Evolutionary conservation across 495 filamentous ascomycete species (phyloP).

Genomic region (Alectoria sarmentosa): DNA sequence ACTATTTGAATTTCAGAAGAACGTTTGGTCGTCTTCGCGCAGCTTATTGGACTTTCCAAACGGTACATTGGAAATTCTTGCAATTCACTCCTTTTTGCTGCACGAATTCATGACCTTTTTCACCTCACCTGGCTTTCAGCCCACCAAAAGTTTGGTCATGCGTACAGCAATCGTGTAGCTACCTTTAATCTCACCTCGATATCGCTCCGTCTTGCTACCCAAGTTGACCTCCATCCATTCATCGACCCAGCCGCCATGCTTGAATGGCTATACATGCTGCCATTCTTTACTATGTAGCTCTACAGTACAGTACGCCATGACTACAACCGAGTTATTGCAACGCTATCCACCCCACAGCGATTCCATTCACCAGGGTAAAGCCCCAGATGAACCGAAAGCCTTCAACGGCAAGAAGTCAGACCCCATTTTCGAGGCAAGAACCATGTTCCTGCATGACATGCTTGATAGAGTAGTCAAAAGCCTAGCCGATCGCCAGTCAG

Average conservation of each 20-base stretch:
- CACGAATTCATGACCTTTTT: neutral
- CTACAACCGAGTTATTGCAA: neutral
- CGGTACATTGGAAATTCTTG: neutral
- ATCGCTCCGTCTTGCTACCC: neutral
- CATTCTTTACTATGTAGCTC: neutral
- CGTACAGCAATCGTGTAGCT: neutral
- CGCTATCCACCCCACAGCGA: neutral
- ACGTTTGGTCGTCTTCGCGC: neutral
- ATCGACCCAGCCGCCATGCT: neutral
- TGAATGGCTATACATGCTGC: neutral
- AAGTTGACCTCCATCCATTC: neutral
- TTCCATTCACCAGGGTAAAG: neutral
- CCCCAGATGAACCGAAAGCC: neutral
- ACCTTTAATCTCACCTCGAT: too few relatives aligned
- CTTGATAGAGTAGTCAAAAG: neutral
- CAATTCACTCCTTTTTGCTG: neutral
- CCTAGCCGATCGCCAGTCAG: neutral
- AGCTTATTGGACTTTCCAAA: neutral
- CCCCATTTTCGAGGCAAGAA: neutral
- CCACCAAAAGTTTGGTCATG: neutral
- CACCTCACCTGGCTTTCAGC: neutral
- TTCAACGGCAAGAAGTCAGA: neutral
- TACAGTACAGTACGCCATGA: neutral
- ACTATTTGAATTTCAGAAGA: neutral
- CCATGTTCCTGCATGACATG: neutral